phyloP scores from a whole-genome alignment of 345 rosid species.

The Brassica nigra region DNA sequence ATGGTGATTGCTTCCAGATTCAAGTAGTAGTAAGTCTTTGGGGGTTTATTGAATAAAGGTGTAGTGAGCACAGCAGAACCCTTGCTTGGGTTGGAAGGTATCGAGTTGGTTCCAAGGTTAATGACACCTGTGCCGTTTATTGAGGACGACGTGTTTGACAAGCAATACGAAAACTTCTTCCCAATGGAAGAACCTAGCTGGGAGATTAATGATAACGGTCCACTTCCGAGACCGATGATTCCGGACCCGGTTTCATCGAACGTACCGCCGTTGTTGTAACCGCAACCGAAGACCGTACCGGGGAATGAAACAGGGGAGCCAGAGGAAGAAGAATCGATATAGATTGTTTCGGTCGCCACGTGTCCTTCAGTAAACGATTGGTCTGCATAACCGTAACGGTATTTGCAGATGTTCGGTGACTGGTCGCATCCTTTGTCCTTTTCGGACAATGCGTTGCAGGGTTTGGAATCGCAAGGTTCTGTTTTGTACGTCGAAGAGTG shows the following conservation, averaged over 20 bases:
- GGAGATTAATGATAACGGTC: constrained; percentile 52
- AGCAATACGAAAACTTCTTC: constrained; percentile 60
- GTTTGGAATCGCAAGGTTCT: constrained; percentile 20
- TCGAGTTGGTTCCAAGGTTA: constrained; percentile 46
- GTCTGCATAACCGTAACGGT: constrained; percentile 55
- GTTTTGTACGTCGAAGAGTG: constrained; percentile 39
- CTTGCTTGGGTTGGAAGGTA: constrained; percentile 19
- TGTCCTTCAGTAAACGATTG: constrained; percentile 45
- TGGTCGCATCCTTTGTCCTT: constrained; percentile 33
- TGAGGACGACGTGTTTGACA: constrained; percentile 44
- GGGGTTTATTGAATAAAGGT: constrained; percentile 42
- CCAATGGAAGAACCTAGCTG: constrained; percentile 46
- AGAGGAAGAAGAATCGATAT: constrained; percentile 28
- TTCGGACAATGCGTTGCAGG: constrained; percentile 15
- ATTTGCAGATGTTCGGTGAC: constrained; percentile 38
- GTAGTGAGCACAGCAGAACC: constrained; percentile 41
- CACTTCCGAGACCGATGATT: constrained; percentile 66
- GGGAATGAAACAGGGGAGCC: constrained; percentile 34
- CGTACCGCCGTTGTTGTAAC: constrained; percentile 46
- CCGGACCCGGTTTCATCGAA: constrained; percentile 57
- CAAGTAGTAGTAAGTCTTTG: constrained; percentile 48
- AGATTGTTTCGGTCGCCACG: constrained; percentile 49
- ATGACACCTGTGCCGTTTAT: constrained; percentile 45
- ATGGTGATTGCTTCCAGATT: constrained; percentile 63
- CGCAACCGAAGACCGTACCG: constrained; percentile 52